phyloP scores from a whole-genome alignment of 371 early-diverging fungal genomes.

The Haplosporangium sp. region DNA sequence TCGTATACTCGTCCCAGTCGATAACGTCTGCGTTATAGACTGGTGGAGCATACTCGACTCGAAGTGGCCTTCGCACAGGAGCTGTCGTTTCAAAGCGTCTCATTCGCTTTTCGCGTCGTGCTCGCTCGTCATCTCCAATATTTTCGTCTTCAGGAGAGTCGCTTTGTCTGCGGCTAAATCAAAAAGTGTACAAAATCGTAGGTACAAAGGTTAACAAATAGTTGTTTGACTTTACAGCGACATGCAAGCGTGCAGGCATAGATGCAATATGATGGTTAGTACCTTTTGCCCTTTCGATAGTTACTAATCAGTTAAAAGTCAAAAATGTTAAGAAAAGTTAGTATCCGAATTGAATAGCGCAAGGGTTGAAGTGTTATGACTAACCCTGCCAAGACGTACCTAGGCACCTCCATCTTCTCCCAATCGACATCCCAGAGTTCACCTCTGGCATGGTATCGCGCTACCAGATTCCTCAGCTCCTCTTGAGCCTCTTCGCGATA shows the following conservation, averaged over 20 bases:
- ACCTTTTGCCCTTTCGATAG: slow-evolving; percentile 11
- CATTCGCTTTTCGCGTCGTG: slow-evolving; percentile 30
- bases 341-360: not conserved
- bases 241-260: too few species aligned
- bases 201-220: too few species aligned
- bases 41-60: slow-evolving; percentile 22
- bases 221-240: too few species aligned
- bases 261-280: too few species aligned
- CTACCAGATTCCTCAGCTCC: slow-evolving; percentile 68
- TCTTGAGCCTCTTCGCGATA: slow-evolving; percentile 64
- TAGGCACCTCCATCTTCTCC: slow-evolving; percentile 73
- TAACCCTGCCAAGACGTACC: too few species aligned
- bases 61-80: slow-evolving; percentile 16
- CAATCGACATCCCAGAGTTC: slow-evolving; percentile 72
- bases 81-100: slow-evolving; percentile 27
- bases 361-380: too few species aligned
- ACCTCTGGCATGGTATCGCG: slow-evolving; percentile 61
- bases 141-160: slow-evolving; percentile 55
- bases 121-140: slow-evolving; percentile 53
- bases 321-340: not conserved
- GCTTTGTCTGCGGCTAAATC: slow-evolving; percentile 8
- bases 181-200: too few species aligned
- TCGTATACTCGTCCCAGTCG: slow-evolving; percentile 83
- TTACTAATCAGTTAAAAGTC: slow-evolving; percentile 5
- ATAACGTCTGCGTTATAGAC: slow-evolving; percentile 65